Evolutionary conservation across 805 yeast genomes (phyloP).

Genomic region (Candida xiaguanensis): DNA sequence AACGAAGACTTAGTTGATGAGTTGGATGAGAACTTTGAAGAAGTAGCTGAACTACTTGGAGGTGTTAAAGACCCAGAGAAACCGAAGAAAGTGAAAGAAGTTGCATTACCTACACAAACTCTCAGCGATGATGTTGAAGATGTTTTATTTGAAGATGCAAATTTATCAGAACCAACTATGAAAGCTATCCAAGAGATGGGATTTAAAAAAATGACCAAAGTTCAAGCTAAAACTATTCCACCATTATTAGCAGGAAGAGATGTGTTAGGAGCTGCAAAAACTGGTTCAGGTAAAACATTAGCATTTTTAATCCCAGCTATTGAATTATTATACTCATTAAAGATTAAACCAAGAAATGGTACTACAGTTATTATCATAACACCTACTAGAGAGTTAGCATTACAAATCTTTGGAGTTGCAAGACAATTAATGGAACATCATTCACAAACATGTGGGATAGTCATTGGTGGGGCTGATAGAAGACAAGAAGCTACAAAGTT

Average conservation of each 20-base stretch:
- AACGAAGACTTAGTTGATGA: slow-evolving; percentile 48
- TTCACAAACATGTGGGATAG: slow-evolving; percentile 92
- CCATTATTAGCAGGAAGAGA: slow-evolving; percentile 95
- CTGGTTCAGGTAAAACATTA: slow-evolving; percentile 97
- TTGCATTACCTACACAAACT: slow-evolving; percentile 5
- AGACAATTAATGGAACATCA: slow-evolving; percentile 88
- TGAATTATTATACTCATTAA: slow-evolving; percentile 82
- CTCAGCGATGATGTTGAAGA: slow-evolving; percentile 18
- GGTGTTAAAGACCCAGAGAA: slow-evolving; percentile 39
- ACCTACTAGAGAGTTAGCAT: slow-evolving; percentile 96
- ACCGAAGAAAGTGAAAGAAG: slow-evolving; percentile 19
- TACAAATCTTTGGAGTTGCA: slow-evolving; percentile 97
- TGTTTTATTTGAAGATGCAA: slow-evolving; percentile 37
- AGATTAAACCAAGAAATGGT: slow-evolving; percentile 96
- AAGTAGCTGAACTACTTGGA: slow-evolving; percentile 52
- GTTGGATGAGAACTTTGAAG: slow-evolving; percentile 54
- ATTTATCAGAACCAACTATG: slow-evolving; percentile 76
- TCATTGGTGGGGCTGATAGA: slow-evolving; percentile 97
- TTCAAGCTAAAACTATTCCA: slow-evolving; percentile 94
- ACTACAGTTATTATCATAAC: slow-evolving; percentile 95
- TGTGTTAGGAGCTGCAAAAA: slow-evolving; percentile 98
- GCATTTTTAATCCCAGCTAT: slow-evolving; percentile 96
- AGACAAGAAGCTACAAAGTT: slow-evolving; percentile 96
- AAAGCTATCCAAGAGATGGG: slow-evolving; percentile 87
- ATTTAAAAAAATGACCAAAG: slow-evolving; percentile 86